Evolutionary conservation across 2,329 filamentous ascomycete genomes (phyloP), one percentile per base, ranked within the genome.

Genomic region (Fusarium sp.): DNA sequence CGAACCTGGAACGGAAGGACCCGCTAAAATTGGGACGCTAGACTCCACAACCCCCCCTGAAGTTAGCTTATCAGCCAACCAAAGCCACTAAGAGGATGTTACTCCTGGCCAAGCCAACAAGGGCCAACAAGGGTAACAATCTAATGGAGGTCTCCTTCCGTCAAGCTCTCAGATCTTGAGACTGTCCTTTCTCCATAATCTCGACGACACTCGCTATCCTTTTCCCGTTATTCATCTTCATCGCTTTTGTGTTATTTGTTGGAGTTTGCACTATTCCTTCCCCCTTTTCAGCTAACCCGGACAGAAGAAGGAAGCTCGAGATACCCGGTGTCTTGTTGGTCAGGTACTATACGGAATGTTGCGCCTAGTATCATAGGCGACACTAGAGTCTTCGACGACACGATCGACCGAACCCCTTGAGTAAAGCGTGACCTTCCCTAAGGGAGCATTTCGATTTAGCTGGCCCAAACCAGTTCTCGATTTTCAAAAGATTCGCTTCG

Each of bases 401-500:
- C 53, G 13, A 69, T 43, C 61, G 55, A 50, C 20, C 46, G 48
- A 43, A 24, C 37, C 37, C 35, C 14, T 49, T 40, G 35, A 47
- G 22, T 37, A 24, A 37, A 52, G 40, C 41, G n/a, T 56, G 22
- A 15, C 39, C 24, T 10, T 9, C 32, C 19, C 30, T 20, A 44
- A 24, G 30, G 40, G 43, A 20, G 33, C 24, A 53, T 17, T 19
- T 8, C 39, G n/a, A 47, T 39, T 44, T 30, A 20, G 43, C 24
- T 28, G 7, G 15, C 43, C 26, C 19, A 19, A 32, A 19, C 43
- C 7, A 30, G 22, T 28, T 30, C 17, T 56, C 49, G 46, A 66
- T 24, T 47, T 20, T 26, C 41, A 48, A 56, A 68, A 74, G 71
- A 49, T 71, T 75, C 71, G 70, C 71, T 44, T 58, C 54, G 65